Evolutionary conservation across 2,329 filamentous ascomycete genomes (phyloP), one percentile per base, ranked within the genome.

Genomic region (Aspergillus flavus): DNA sequence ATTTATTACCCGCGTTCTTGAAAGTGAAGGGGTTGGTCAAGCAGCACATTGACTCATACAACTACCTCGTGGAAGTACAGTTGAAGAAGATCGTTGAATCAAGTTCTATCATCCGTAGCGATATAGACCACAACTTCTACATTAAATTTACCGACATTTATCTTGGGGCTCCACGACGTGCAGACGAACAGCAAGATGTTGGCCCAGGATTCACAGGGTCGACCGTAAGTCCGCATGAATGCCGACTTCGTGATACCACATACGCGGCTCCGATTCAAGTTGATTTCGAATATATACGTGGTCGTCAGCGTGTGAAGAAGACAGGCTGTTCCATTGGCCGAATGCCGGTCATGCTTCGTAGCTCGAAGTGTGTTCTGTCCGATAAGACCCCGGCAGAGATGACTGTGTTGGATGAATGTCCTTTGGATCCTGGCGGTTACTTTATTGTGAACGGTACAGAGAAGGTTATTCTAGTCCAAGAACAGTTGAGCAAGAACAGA

Each of bases 401-500:
- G 94, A 92, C 93, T 64, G 81, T 89, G 56, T 90, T 98, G 84
- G 95, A 96, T 73, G 95, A 99, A 80, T 99, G 95, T 73, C 93
- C 95, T 16, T 84, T 99, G 46, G 95, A 99, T 74, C 95, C 96
- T 0, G 95, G 95, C 66, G 95, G 95, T 58, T 99, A 99, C 78
- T 99, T 99, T 73, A 95, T 99, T 73, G 93, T 98, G 69, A 93
- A 94, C 72, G 95, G 95, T 54, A 97, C 96, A 23, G 95, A 99
- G 78, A 99, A 99, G 82, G 95, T 99, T 70, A 99, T 99, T 74
- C 83, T 99, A 50, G 96, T 99, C 16, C 95, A 99, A 78, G 96
- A 99, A 76, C 95, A 99, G 80, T 83, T 99, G 75, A 99, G 95
- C 85, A 99, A 99, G 86, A 99, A 99, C 79, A 89, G 95, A 82